Evolutionary conservation across 2,329 filamentous ascomycete genomes (phyloP).

Genomic region (Aspergillus fischeri): DNA sequence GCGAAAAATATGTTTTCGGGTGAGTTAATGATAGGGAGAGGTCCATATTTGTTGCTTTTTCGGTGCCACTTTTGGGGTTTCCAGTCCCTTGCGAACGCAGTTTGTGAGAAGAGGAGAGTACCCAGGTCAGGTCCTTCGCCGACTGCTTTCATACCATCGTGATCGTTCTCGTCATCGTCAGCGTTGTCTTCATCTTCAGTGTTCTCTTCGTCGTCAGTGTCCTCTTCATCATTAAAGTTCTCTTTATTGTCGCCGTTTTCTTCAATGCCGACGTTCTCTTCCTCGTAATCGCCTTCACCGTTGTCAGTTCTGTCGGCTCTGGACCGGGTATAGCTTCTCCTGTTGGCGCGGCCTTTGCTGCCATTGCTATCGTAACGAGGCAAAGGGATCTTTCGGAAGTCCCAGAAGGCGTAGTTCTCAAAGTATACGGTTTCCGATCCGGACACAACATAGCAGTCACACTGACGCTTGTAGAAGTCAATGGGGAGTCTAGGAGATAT

Average conservation of each 20-base stretch:
- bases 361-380: slow-evolving; percentile 1
- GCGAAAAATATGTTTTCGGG: slow-evolving; percentile 46
- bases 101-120: slow-evolving; percentile 29
- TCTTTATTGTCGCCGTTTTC: no score
- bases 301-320: slow-evolving; percentile 13
- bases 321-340: slow-evolving; percentile 20
- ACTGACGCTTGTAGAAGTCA: slow-evolving; percentile 14
- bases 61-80: slow-evolving; percentile 45
- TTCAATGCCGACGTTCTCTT: slow-evolving; percentile 5
- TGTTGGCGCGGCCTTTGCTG: slow-evolving; percentile 4
- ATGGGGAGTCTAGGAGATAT: neutral
- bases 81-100: slow-evolving; percentile 37
- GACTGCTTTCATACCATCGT: neutral
- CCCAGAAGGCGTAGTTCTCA: slow-evolving; percentile 49
- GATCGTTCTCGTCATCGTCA: slow-evolving; percentile 13
- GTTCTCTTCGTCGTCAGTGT: slow-evolving; percentile 12
- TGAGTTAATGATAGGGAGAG: slow-evolving; percentile 44
- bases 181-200: slow-evolving; percentile 5
- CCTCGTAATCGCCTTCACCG: slow-evolving; percentile 17
- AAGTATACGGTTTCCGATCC: slow-evolving; percentile 44
- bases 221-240: no score
- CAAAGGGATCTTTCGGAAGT: slow-evolving; percentile 45
- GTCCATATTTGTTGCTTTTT: slow-evolving; percentile 30
- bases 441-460: slow-evolving; percentile 47
- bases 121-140: slow-evolving; percentile 2